Evolutionary conservation across 2,329 filamentous ascomycete genomes (phyloP).

Genomic region (Coniella vitis): DNA sequence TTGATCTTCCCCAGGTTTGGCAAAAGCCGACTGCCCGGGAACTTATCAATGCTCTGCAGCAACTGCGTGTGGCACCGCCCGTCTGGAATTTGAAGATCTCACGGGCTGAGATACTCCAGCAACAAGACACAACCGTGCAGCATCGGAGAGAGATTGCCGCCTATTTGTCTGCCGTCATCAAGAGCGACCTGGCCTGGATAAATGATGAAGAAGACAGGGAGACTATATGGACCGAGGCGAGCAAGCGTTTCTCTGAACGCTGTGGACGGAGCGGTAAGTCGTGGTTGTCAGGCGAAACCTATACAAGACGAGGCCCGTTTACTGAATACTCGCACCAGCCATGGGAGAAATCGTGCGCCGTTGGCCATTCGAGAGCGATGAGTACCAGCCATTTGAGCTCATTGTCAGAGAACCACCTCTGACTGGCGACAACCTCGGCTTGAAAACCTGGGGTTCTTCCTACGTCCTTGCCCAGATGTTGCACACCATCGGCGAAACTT

Average conservation of each 20-base stretch:
- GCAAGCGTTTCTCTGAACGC: slow-evolving; percentile 72
- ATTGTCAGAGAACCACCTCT: slow-evolving; percentile 79
- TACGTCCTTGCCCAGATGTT: slow-evolving; percentile 77
- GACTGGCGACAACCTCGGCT: slow-evolving; percentile 78
- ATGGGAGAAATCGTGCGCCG: slow-evolving; percentile 51
- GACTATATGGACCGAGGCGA: slow-evolving; percentile 69
- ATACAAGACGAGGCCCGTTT: not conserved
- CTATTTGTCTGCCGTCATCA: slow-evolving; percentile 65
- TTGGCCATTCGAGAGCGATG: slow-evolving; percentile 42
- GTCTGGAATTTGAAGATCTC: slow-evolving; percentile 53
- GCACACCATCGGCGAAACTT: slow-evolving; percentile 35
- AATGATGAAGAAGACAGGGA: slow-evolving; percentile 59
- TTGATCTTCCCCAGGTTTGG: slow-evolving; percentile 77
- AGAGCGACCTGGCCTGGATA: slow-evolving; percentile 63
- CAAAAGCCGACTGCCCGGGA: slow-evolving; percentile 60
- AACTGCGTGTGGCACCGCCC: slow-evolving; percentile 59
- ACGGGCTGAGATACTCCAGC: slow-evolving; percentile 33
- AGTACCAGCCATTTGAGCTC: slow-evolving; percentile 49
- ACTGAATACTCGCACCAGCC: slow-evolving; percentile 25
- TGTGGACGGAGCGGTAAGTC: slow-evolving; percentile 65
- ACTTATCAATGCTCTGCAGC: slow-evolving; percentile 59
- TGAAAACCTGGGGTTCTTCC: slow-evolving; percentile 94
- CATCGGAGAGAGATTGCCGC: slow-evolving; percentile 48
- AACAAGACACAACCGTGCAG: slow-evolving; percentile 35
- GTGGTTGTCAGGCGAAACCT: not conserved